Evolutionary conservation across 257 asterid genomes (phyloP).

Genomic region (Penstemon davidsonii): DNA sequence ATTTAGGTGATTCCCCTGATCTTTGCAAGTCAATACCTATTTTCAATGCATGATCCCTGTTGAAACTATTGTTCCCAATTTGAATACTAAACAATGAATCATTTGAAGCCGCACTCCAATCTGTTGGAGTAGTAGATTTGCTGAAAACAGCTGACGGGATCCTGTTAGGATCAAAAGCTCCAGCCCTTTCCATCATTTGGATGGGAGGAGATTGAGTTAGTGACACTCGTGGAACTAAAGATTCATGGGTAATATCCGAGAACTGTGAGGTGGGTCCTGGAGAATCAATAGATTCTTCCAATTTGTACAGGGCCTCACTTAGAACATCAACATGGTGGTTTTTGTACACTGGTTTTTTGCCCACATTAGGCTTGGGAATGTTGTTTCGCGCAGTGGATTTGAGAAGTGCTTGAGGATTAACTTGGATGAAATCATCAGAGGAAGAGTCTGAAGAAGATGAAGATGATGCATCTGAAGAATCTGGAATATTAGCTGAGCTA

Average conservation of each 20-base stretch:
- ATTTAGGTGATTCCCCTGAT: slow-evolving; percentile 32
- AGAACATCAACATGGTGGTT: slow-evolving; percentile 26
- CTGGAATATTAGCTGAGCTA: slow-evolving; percentile 28
- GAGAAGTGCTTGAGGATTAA: slow-evolving; percentile 30
- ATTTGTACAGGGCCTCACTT: slow-evolving; percentile 28
- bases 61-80: slow-evolving; percentile 33
- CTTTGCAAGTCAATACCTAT: slow-evolving; percentile 27
- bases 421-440: slow-evolving; percentile 34
- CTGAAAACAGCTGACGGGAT: slow-evolving; percentile 43
- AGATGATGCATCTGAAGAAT: slow-evolving; percentile 37
- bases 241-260: slow-evolving; percentile 41
- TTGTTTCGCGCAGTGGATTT: slow-evolving; percentile 24
- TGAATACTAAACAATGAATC: slow-evolving; percentile 51
- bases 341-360: slow-evolving; percentile 12
- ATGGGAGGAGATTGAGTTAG: slow-evolving; percentile 48
- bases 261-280: slow-evolving; percentile 34
- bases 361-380: slow-evolving; percentile 24
- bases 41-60: slow-evolving; percentile 24
- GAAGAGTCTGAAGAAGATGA: slow-evolving; percentile 43
- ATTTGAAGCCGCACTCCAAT: slow-evolving; percentile 47
- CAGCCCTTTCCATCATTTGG: slow-evolving; percentile 51
- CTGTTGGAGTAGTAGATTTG: slow-evolving; percentile 31
- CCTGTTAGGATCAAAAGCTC: slow-evolving; percentile 41
- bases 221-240: slow-evolving; percentile 23
- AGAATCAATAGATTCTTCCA: slow-evolving; percentile 33